A percentile compares a stretch with the other conserved stretches of the same genome.
phyloP scores from a whole-genome alignment of 208 protist genomes.

The Crithidia thermophila region DNA sequence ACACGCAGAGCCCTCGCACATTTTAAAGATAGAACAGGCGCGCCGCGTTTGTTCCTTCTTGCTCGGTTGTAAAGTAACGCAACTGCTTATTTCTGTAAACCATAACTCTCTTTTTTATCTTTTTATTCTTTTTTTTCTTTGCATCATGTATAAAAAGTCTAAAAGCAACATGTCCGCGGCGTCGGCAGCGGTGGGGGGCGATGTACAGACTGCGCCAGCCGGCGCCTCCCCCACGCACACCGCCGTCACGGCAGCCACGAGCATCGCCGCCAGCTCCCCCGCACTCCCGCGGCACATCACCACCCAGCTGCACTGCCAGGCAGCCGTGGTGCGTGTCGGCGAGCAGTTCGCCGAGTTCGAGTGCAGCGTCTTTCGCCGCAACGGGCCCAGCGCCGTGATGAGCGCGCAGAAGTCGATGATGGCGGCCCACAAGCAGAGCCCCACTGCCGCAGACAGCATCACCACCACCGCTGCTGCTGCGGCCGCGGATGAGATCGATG shows the following conservation, averaged over 20 bases:
- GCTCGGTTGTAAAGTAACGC: too few species aligned
- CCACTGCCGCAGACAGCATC: constrained; percentile 1
- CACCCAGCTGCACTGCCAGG: constrained; percentile 72
- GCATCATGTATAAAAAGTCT: constrained; percentile 5
- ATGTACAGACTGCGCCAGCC: constrained; percentile 34
- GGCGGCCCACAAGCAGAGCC: not conserved
- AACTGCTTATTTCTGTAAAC: too few species aligned
- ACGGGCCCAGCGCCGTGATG: not conserved
- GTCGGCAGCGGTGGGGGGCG: constrained; percentile 1
- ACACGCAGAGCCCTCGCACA: too few species aligned
- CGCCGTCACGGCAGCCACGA: not conserved
- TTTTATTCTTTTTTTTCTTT: constrained; percentile 12
- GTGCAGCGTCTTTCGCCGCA: constrained; percentile 41
- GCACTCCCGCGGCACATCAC: not conserved
- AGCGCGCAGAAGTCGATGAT: not conserved
- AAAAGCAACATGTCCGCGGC: not conserved
- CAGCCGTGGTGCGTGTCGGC: constrained; percentile 80
- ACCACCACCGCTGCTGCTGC: not conserved
- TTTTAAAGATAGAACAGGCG: too few species aligned
- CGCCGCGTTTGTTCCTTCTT: too few species aligned
- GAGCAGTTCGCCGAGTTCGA: constrained; percentile 91
- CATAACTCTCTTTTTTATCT: constrained; percentile 1
- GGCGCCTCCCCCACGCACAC: constrained; percentile 19
- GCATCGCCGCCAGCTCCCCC: not conserved
- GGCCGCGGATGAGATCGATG: not conserved